Evolutionary conservation across 805 yeast species (phyloP), one percentile per base, ranked within the genome.

Genomic region (Barnettozyma botsteinii): DNA sequence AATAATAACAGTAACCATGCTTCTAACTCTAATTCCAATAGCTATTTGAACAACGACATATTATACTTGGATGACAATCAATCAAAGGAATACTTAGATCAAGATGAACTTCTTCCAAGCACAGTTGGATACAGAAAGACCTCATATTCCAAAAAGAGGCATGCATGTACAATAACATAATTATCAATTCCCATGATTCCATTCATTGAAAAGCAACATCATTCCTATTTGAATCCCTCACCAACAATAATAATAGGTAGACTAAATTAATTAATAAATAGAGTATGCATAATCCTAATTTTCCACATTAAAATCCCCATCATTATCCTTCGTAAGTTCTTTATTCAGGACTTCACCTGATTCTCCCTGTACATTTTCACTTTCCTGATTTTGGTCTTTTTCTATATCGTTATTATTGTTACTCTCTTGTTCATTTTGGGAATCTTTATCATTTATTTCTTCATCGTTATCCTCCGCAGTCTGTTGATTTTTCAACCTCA

Each of bases 401-500:
- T 18, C 7, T 29, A 8, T 4, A n/a, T 28, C 9, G n/a, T n/a
- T n/a, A n/a, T n/a, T n/a, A n/a, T n/a, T n/a, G n/a, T n/a, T n/a
- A n/a, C n/a, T n/a, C n/a, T n/a, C n/a, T n/a, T n/a, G n/a, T n/a
- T n/a, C n/a, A n/a, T n/a, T n/a, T n/a, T n/a, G n/a, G n/a, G n/a
- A n/a, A n/a, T n/a, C n/a, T n/a, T n/a, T n/a, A 11, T 19, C 14
- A 8, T 12, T 17, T 18, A 12, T 19, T n/a, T 28, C 22, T 36
- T 35, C 37, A 23, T 23, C 37, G 3, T 28, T 21, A 10, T 33
- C 39, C 9, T 22, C 34, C 17, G 20, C 35, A 5, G 24, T 31
- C 29, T 24, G 30, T 15, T 18, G 14, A 5, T 14, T 24, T 8
- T 24, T 43, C 5, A 19, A 27, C 31, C 46, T 55, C 25, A 57